A percentile compares a stretch with the other conserved stretches of the same genome.
phyloP scores from a whole-genome alignment of 1,139 yeast species.

The Blastobotrys proliferans region DNA sequence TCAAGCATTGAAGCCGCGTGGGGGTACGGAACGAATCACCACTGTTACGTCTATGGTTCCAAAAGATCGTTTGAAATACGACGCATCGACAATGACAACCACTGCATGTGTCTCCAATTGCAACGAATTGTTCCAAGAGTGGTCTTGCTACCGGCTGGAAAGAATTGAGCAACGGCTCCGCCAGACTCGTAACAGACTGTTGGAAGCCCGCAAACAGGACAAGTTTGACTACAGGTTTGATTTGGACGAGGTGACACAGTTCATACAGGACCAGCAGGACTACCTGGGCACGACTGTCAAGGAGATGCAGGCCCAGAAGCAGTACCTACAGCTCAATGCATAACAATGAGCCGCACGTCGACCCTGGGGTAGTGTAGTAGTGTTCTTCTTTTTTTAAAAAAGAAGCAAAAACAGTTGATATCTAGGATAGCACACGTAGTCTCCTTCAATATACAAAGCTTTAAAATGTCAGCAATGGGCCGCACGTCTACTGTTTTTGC shows the following conservation, averaged over 20 bases:
- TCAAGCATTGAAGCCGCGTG: slow-evolving; percentile 7
- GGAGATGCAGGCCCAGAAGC: slow-evolving; percentile 4
- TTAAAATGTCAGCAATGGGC: no score
- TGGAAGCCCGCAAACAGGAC: slow-evolving; percentile 3
- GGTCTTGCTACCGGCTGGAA: slow-evolving; percentile 4
- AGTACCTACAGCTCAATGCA: no score
- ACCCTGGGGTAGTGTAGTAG: no score
- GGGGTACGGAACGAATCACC: slow-evolving; percentile 8
- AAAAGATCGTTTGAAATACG: not conserved
- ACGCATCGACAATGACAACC: slow-evolving; percentile 2
- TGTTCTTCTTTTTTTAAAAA: no score
- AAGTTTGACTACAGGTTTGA: not conserved
- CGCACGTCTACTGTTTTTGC: no score
- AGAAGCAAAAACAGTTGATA: no score
- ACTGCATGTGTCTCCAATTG: slow-evolving; percentile 7
- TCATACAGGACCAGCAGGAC: slow-evolving; percentile 3
- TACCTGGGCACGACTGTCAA: slow-evolving; percentile 1
- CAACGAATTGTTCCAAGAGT: slow-evolving; percentile 4
- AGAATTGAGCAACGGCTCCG: slow-evolving; percentile 1
- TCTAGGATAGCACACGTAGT: no score
- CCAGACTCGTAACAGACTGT: not conserved
- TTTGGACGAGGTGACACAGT: slow-evolving; percentile 4
- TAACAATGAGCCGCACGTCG: no score
- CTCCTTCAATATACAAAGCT: no score
- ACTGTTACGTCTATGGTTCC: slow-evolving; percentile 5